Evolutionary conservation across 2,329 filamentous ascomycete genomes (phyloP).

Genomic region (Dryadomyces sulphureus): DNA sequence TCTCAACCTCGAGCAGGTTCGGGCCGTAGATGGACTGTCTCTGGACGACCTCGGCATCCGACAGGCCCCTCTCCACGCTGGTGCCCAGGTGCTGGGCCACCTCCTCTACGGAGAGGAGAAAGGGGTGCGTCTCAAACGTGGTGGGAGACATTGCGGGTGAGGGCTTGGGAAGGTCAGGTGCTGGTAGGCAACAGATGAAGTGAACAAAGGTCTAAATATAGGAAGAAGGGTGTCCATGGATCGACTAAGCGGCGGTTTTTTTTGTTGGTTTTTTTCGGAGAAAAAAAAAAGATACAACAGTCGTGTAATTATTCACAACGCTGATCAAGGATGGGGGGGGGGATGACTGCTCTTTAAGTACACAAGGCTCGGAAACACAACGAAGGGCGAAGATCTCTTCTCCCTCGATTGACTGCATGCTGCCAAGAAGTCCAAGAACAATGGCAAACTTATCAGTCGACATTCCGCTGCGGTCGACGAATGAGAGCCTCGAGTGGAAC

Average conservation of each 20-base stretch:
- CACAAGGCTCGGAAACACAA: neutral
- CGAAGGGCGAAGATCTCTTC: neutral
- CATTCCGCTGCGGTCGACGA: neutral
- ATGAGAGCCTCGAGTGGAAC: neutral
- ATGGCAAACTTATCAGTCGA: neutral
- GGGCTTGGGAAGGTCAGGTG: neutral
- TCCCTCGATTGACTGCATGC: neutral
- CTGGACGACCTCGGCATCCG: conserved; percentile 40
- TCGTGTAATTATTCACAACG: neutral
- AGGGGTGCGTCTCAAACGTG: neutral
- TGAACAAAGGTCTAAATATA: neutral
- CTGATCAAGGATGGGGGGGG: neutral
- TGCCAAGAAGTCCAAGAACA: neutral
- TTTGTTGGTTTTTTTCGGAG: no score
- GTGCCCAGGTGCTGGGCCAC: conserved; percentile 48
- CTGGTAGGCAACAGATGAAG: neutral
- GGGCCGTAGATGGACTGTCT: conserved; percentile 45
- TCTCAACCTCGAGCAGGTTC: conserved; percentile 58
- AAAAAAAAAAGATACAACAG: no score
- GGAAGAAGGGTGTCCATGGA: neutral
- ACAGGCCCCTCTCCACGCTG: conserved; percentile 52
- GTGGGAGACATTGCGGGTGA: neutral
- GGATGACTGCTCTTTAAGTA: neutral
- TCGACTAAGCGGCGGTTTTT: no score
- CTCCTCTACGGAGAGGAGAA: conserved; percentile 42